Evolutionary conservation across 1,284 basidiomycete genomes (phyloP).

Genomic region (Austroboletus novae-zelandiae): DNA sequence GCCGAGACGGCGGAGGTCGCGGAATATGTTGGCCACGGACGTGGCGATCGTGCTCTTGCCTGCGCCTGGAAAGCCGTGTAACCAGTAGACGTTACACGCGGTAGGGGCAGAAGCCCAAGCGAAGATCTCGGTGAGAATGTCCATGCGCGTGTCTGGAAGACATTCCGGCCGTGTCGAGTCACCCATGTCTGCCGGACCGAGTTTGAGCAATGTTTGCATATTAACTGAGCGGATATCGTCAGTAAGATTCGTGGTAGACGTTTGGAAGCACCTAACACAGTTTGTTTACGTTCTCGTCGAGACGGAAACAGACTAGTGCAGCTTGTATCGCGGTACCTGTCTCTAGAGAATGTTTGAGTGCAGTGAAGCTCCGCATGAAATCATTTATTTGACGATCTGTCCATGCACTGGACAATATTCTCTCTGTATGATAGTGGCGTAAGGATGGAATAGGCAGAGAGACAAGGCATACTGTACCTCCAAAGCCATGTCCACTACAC

Average conservation of each 20-base stretch:
- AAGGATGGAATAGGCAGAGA: neutral
- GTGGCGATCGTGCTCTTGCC: constrained; percentile 35
- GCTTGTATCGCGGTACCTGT: constrained; percentile 22
- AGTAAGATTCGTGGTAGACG: neutral
- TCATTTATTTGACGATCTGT: constrained; percentile 20
- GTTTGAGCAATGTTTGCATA: constrained; percentile 22
- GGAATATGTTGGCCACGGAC: constrained; percentile 29
- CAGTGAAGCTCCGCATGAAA: constrained; percentile 25
- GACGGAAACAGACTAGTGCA: constrained; percentile 27
- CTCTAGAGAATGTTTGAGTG: constrained; percentile 26
- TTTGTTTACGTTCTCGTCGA: constrained; percentile 28
- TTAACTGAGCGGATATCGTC: constrained; percentile 15
- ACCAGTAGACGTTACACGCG: constrained; percentile 29
- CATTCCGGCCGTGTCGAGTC: constrained; percentile 24
- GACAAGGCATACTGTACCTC: constrained; percentile 15
- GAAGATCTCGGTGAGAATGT: constrained; percentile 27
- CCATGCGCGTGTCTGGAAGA: constrained; percentile 30
- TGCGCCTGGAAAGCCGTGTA: constrained; percentile 31
- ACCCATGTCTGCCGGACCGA: constrained; percentile 30
- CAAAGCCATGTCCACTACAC: constrained; percentile 32
- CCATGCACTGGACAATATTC: constrained; percentile 14
- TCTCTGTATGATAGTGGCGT: constrained; percentile 10
- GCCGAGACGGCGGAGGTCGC: constrained; percentile 29
- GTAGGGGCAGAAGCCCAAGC: constrained; percentile 24
- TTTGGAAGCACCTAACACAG: constrained; percentile 16